Evolutionary conservation across 2,329 filamentous ascomycete genomes (phyloP), one percentile per base, ranked within the genome.

Genomic region (Mycosphaerella arachidis): DNA sequence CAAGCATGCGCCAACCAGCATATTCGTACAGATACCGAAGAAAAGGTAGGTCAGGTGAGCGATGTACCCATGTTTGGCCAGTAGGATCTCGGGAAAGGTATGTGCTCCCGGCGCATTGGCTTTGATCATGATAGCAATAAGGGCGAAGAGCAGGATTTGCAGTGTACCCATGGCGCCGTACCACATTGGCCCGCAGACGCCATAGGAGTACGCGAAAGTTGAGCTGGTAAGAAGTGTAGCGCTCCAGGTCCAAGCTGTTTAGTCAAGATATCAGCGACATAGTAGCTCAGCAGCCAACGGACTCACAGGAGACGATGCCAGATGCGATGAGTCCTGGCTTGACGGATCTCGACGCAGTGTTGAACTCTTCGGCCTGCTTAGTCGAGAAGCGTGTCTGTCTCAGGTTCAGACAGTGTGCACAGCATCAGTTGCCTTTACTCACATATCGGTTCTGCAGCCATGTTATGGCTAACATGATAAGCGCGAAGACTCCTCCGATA

Each of bases 311-410:
- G 4, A 95, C 90, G 27, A 96, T 91, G 20, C 91, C 91, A 1
- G 90, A 89, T 13, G 90, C 90, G 1, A 96, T 91, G 9, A 96
- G 81, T 33, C 92, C 91, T 3, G 90, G 92, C 73, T 95, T 96
- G 66, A 96, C 89, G 1, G 89, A 91, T 63, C 92, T 82, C 20
- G 91, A 91, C 50, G 91, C 91, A 0, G 91, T 95, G 64, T 84
- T 92, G 80, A 96, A 96, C 86, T 92, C 93, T 76, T 96, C 91
- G 8, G 68, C 61, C 51, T 69, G 62, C 24, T 64, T 63, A 5
- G 68, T 69, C 0, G 66, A 69, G 57, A 68, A 69, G n/a, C 60
- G 48, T 6, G 68, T 70, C 62, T 66, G n/a, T 24, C 13, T 9
- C n/a, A 37, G n/a, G 16, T 16, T 56, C 9, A 51, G 48, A 46